Conservation (phyloP, 176 grass and related monocot species). For the Chrysopogon serrulatus region DNA sequence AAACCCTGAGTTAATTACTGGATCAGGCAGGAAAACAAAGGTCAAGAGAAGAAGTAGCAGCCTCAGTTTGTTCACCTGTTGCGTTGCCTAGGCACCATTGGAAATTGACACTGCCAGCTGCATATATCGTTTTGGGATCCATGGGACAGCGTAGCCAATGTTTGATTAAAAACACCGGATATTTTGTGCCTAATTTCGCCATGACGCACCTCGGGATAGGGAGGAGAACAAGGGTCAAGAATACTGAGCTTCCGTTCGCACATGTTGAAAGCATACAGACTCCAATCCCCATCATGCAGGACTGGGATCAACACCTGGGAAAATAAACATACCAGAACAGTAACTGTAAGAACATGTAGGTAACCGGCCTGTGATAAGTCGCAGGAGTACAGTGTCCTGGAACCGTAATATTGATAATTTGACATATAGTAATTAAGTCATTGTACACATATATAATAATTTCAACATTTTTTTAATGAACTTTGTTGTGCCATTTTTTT, state of each 20-base stretch:
- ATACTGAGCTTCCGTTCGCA: not conserved
- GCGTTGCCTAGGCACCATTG: not conserved
- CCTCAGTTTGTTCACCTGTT: not conserved
- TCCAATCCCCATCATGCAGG: not conserved
- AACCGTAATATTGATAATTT: no score
- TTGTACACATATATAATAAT: no score
- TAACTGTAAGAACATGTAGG: no score
- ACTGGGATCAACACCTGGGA: not conserved
- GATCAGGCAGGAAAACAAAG: no score
- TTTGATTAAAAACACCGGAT: not conserved
- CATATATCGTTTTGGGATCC: not conserved
- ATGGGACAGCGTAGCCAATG: not conserved
- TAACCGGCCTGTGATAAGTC: no score
- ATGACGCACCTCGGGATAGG: not conserved
- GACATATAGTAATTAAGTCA: no score
- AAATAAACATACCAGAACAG: not conserved
- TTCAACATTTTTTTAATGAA: no score
- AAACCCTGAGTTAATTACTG: no score
- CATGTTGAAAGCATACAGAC: slow-evolving; percentile 18
- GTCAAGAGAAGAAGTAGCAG: no score
- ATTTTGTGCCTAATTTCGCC: not conserved
- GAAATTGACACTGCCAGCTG: not conserved
- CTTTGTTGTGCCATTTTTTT: no score
- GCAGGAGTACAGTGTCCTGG: no score
- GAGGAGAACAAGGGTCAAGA: not conserved